Percentiles rank a stretch among this genome's conserved stretches.
phyloP scores from a whole-genome alignment of 441 rosid genomes.

The Euphorbia neoarborescens region DNA sequence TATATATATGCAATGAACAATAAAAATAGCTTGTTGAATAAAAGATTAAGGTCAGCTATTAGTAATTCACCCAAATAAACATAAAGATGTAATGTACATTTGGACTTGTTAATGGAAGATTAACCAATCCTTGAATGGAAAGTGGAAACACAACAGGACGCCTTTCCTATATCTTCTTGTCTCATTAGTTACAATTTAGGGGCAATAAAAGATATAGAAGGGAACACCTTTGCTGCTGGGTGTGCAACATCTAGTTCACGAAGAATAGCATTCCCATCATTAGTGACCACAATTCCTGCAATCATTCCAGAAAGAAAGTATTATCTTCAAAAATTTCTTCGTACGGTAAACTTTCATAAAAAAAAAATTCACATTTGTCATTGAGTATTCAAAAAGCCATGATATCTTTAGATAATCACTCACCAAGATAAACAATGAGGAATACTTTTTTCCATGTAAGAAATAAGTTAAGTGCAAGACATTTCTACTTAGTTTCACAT shows the following conservation, averaged over 20 bases:
- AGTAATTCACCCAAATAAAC: neutral
- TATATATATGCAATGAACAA: neutral
- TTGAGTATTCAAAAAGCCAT: neutral
- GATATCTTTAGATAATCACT: neutral
- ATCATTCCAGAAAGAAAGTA: slow-evolving; percentile 13
- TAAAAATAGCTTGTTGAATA: neutral
- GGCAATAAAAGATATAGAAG: neutral
- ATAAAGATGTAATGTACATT: neutral
- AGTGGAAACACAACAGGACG: neutral
- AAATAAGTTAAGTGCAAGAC: neutral
- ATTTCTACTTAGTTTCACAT: neutral
- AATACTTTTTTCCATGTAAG: neutral
- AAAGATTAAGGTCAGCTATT: neutral
- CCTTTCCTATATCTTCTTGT: neutral
- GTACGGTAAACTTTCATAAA: too few species aligned
- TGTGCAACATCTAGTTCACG: slow-evolving; percentile 90
- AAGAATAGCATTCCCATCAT: slow-evolving; percentile 86
- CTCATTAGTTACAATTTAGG: neutral
- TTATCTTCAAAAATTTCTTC: neutral
- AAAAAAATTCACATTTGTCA: too few species aligned
- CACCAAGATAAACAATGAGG: neutral
- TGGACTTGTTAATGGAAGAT: neutral
- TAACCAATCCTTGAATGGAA: neutral
- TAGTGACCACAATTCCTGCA: slow-evolving; percentile 84
- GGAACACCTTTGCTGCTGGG: slow-evolving; percentile 80